Evolutionary conservation across 2,329 filamentous ascomycete genomes (phyloP).

Genomic region (Venturia aucupariae): DNA sequence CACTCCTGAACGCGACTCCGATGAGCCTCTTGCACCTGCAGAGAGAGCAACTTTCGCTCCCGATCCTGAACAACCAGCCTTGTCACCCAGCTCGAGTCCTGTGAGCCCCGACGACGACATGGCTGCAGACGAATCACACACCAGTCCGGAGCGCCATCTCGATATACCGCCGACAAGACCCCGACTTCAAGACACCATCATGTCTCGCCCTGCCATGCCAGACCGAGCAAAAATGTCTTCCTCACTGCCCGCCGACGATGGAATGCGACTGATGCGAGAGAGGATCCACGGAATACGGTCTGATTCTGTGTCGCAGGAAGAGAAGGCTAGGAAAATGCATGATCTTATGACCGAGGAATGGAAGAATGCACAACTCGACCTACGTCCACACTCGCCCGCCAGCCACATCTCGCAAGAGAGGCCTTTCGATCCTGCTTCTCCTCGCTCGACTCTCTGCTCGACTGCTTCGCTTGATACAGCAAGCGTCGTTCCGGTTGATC

Average conservation of each 20-base stretch:
- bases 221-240: not conserved
- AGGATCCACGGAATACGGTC: conserved; percentile 40
- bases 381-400: conserved; percentile 9
- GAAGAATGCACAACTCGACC: conserved; percentile 17
- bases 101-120: not conserved
- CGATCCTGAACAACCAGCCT: not conserved
- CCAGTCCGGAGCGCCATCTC: not conserved
- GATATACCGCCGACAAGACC: not conserved
- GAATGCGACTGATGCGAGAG: conserved; percentile 37
- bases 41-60: not conserved
- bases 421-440: conserved; percentile 1
- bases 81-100: not conserved
- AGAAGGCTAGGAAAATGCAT: conserved; percentile 42
- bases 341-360: conserved; percentile 41
- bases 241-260: conserved; percentile 40
- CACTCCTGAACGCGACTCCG: conserved; percentile 12
- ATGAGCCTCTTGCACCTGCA: conserved; percentile 15
- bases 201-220: conserved; percentile 4
- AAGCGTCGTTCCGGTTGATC: conserved; percentile 19
- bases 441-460: not conserved
- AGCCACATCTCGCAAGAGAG: not conserved
- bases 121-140: not conserved
- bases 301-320: conserved; percentile 33
- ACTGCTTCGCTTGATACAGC: conserved; percentile 2
- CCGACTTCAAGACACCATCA: not conserved